Conservation (phyloP, 2,329 filamentous ascomycete genomes). For the Calonectria pseudoreteaudii region DNA sequence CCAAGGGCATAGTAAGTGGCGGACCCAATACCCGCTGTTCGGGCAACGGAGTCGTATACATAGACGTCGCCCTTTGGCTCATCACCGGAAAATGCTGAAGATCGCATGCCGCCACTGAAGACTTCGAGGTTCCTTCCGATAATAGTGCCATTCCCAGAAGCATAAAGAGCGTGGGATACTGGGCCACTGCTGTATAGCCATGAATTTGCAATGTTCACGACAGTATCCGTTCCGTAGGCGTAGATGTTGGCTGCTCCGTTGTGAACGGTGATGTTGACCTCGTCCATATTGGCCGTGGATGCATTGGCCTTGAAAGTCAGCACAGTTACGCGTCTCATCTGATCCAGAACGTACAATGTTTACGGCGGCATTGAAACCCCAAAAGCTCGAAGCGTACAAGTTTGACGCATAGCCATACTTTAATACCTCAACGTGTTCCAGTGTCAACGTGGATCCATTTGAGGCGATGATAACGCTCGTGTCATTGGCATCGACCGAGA, state of each 20-base stretch:
- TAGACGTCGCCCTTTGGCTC: constrained; percentile 4
- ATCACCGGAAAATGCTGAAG: neutral
- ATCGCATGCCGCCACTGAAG: neutral
- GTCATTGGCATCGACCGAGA: neutral
- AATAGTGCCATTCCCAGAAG: constrained; percentile 7
- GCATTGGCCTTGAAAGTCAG: neutral
- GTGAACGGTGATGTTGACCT: constrained; percentile 6
- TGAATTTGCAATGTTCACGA: neutral
- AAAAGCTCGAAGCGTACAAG: neutral
- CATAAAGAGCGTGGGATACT: constrained; percentile 5
- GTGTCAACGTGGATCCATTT: neutral
- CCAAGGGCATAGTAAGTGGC: neutral
- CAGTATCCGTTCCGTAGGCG: neutral
- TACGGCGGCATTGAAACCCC: neutral
- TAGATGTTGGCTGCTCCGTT: constrained; percentile 13
- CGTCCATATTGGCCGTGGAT: neutral
- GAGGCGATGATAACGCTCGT: neutral
- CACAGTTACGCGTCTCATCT: no score
- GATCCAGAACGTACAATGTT: neutral
- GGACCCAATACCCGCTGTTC: neutral
- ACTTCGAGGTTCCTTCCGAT: neutral
- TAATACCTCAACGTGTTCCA: neutral
- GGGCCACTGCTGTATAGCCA: constrained; percentile 8
- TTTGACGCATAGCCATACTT: constrained; percentile 2
- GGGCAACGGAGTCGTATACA: neutral